phyloP scores from a whole-genome alignment of 805 yeast genomes.

The Ogataea angusta region DNA sequence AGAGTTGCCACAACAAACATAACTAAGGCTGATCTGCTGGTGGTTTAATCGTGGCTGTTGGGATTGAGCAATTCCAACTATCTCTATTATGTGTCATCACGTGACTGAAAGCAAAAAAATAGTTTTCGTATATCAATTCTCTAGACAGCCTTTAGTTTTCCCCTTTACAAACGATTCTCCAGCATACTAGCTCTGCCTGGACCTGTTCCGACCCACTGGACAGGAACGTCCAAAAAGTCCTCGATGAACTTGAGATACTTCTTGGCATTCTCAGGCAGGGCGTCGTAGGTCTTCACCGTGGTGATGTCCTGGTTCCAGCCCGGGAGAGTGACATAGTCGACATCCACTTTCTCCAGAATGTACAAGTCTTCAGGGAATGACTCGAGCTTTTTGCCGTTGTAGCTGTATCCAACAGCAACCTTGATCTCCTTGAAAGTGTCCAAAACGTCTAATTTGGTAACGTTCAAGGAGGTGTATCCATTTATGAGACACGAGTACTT shows the following conservation, averaged over 20 bases:
- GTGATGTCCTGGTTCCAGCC: slow-evolving; percentile 94
- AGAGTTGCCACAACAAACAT: neutral
- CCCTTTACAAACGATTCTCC: slow-evolving; percentile 39
- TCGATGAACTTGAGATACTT: slow-evolving; percentile 83
- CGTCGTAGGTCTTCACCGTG: slow-evolving; percentile 60
- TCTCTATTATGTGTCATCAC: slow-evolving; percentile 15
- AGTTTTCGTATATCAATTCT: neutral
- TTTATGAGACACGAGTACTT: slow-evolving; percentile 88
- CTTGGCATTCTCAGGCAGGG: slow-evolving; percentile 85
- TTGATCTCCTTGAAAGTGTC: slow-evolving; percentile 86
- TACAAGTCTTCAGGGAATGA: slow-evolving; percentile 92
- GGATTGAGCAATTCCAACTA: slow-evolving; percentile 7
- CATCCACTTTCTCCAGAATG: slow-evolving; percentile 83
- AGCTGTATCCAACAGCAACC: slow-evolving; percentile 80
- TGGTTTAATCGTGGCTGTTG: slow-evolving; percentile 7
- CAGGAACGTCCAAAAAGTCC: slow-evolving; percentile 76
- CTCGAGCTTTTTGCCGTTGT: slow-evolving; percentile 70
- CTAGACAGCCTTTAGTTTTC: slow-evolving; percentile 4
- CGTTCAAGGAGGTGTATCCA: slow-evolving; percentile 92
- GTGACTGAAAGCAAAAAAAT: slow-evolving; percentile 8
- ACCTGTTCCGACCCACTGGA: slow-evolving; percentile 98
- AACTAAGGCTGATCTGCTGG: neutral
- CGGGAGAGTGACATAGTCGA: slow-evolving; percentile 84
- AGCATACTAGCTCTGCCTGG: slow-evolving; percentile 95
- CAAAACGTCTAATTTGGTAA: slow-evolving; percentile 93